These are phyloP conservation scores for Pseudocercospora fuligena DNA, from an alignment of 2,329 filamentous ascomycete genomes.

Conservation along the genomic window DNA sequence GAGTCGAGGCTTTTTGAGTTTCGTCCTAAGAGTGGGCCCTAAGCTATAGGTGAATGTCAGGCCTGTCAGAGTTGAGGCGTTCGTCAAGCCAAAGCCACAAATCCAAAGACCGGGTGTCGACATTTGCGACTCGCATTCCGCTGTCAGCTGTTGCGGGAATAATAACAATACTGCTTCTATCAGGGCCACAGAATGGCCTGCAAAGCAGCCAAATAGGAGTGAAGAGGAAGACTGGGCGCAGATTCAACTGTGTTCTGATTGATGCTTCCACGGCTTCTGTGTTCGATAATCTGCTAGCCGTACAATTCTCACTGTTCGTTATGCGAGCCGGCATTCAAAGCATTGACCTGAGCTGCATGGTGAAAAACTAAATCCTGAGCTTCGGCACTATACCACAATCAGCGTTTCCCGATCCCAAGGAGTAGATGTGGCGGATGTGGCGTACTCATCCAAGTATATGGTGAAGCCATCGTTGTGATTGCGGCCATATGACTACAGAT, in stretches of 20 bases:
- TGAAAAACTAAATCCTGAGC: background rate
- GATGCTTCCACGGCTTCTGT: background rate
- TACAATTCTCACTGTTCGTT: background rate
- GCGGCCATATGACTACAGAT: constrained; percentile 56
- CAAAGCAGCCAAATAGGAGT: background rate
- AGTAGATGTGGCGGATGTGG: constrained; percentile 5
- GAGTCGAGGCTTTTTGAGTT: background rate
- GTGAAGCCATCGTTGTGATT: constrained; percentile 64
- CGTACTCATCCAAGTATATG: constrained; percentile 54
- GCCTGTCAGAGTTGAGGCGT: background rate
- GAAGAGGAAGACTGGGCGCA: background rate
- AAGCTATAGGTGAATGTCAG: background rate
- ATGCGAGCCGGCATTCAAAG: background rate
- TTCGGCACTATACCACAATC: background rate
- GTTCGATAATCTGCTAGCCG: background rate
- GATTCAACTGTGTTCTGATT: background rate
- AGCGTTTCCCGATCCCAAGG: background rate
- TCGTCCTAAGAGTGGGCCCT: background rate
- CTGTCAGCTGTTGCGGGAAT: background rate
- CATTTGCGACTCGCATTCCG: background rate
- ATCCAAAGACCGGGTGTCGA: background rate
- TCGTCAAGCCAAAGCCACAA: background rate
- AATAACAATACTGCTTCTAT: background rate
- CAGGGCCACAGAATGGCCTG: background rate
- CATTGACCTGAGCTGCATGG: background rate